These are phyloP conservation scores for Calonectria montana DNA, from an alignment of 2,329 filamentous ascomycete genomes.

Conservation along the genomic window DNA sequence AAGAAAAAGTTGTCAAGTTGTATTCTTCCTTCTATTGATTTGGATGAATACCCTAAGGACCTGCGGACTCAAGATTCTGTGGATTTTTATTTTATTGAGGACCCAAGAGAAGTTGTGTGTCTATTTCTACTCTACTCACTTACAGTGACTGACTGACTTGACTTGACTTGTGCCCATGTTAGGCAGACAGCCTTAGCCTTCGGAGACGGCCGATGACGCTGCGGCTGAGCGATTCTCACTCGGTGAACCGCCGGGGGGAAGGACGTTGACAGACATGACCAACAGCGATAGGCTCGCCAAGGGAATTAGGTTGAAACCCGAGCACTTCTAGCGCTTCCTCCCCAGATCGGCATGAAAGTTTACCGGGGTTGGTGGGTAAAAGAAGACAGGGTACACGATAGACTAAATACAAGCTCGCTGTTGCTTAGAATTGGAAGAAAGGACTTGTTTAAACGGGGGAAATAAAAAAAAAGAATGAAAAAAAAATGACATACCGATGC, in stretches of 20 bases:
- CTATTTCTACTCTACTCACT: background rate
- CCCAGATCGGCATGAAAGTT: conserved; percentile 13
- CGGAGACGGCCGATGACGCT: conserved; percentile 37
- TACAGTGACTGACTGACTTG: background rate
- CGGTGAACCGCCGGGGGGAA: conserved; percentile 36
- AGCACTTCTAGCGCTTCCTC: background rate
- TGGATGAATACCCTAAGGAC: background rate
- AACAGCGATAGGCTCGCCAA: conserved; percentile 23
- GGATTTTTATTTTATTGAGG: background rate
- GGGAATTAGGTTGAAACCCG: conserved; percentile 16
- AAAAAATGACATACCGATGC: too few relatives aligned
- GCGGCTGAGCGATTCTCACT: conserved; percentile 37
- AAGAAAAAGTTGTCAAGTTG: conserved; percentile 6
- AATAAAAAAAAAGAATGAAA: too few relatives aligned
- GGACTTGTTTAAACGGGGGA: too few relatives aligned
- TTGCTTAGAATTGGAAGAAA: too few relatives aligned
- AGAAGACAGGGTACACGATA: background rate
- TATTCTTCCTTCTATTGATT: conserved; percentile 4
- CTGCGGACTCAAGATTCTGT: background rate
- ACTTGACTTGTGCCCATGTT: background rate
- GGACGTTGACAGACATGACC: background rate
- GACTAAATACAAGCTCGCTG: background rate
- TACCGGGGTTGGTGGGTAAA: background rate
- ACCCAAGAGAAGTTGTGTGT: background rate
- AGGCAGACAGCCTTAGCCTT: conserved; percentile 32